These are phyloP conservation scores for Epichloe sp. DNA, from an alignment of 2,329 filamentous ascomycete species.

Conservation along the genomic window DNA sequence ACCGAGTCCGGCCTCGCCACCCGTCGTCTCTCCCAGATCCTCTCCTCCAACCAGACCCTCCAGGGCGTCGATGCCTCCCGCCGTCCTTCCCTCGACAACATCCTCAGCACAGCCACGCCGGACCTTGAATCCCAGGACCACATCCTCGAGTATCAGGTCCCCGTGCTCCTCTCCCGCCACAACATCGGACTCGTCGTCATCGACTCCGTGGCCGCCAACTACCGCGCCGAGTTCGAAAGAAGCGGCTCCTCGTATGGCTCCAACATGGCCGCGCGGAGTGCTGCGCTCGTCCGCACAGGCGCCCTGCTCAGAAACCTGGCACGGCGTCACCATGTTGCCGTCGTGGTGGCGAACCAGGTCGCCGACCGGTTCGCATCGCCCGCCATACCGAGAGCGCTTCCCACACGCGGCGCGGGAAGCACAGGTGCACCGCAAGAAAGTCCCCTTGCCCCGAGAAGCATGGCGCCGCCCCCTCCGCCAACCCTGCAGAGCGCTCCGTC, in stretches of 20 bases:
- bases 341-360: conserved; percentile 93
- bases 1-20: conserved; percentile 83
- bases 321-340: conserved; percentile 57
- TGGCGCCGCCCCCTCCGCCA: conserved; percentile 21
- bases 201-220: conserved; percentile 92
- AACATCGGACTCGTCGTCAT: conserved; percentile 71
- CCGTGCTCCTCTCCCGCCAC: conserved; percentile 65
- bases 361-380: conserved; percentile 60
- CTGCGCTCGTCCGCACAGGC: conserved; percentile 66
- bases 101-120: conserved; percentile 71
- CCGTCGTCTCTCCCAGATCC: conserved; percentile 65
- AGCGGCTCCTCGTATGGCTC: conserved; percentile 27
- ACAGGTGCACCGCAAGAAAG: conserved; percentile 27
- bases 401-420: not conserved
- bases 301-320: conserved; percentile 66
- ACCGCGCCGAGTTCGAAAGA: conserved; percentile 76
- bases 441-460: conserved; percentile 35
- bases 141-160: conserved; percentile 84
- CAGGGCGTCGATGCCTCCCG: conserved; percentile 15
- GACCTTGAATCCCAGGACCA: conserved; percentile 94
- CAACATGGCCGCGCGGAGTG: conserved; percentile 62
- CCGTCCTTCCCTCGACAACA: conserved; percentile 54
- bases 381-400: not conserved
- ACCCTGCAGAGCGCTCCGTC: not conserved
- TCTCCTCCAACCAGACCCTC: conserved; percentile 52